These are phyloP conservation scores for Blastomyces gilchristii DNA, from an alignment of 2,329 filamentous ascomycete species.

Conservation along the genomic window DNA sequence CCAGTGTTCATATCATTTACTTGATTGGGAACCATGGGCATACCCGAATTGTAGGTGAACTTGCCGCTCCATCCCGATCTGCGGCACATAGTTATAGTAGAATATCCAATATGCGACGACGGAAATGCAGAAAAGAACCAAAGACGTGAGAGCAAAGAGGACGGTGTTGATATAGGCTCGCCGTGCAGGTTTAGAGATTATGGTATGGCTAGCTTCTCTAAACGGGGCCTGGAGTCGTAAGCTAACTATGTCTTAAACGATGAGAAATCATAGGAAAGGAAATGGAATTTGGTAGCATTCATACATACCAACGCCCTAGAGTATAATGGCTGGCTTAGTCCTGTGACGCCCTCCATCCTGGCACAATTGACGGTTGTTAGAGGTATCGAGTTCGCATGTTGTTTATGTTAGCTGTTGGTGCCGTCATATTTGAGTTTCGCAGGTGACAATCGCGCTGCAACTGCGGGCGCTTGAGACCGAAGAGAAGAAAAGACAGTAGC, in stretches of 20 bases:
- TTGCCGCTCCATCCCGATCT: slow-evolving; percentile 50
- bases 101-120: slow-evolving; percentile 54
- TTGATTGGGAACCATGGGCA: slow-evolving; percentile 18
- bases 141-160: slow-evolving; percentile 44
- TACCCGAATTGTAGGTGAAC: slow-evolving; percentile 59
- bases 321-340: slow-evolving; percentile 7
- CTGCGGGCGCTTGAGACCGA: no score
- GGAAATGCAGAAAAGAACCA: slow-evolving; percentile 49
- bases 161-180: slow-evolving; percentile 53
- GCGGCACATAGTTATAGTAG: slow-evolving; percentile 59
- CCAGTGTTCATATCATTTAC: neutral
- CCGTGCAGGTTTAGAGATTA: slow-evolving; percentile 52
- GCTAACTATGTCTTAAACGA: slow-evolving; percentile 31
- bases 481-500: no score
- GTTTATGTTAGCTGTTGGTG: neutral
- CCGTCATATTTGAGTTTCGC: neutral
- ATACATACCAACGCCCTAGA: slow-evolving; percentile 8
- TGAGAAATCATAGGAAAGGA: neutral
- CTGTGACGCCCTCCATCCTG: slow-evolving; percentile 3
- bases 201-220: slow-evolving; percentile 44
- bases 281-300: slow-evolving; percentile 3
- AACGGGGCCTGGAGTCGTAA: slow-evolving; percentile 39
- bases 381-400: neutral
- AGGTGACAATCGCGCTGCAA: neutral
- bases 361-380: neutral